These are phyloP conservation scores for Catharanthus roseus DNA, from an alignment of 257 asterid species.

Conservation along the genomic window DNA sequence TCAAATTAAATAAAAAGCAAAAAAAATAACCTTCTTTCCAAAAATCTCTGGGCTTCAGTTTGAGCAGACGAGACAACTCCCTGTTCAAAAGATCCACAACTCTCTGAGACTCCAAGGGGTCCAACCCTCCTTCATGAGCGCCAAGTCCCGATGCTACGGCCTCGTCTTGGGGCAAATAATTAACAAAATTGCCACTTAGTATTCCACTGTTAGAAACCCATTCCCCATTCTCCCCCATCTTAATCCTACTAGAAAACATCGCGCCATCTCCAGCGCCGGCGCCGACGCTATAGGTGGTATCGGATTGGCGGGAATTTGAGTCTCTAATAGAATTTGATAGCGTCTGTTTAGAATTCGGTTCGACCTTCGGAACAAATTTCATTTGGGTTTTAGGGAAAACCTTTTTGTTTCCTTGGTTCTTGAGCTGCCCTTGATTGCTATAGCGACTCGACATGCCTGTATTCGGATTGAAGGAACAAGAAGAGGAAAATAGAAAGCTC, in stretches of 20 bases:
- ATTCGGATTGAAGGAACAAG: background rate
- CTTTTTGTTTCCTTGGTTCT: slow-evolving; percentile 29
- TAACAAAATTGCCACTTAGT: slow-evolving; percentile 50
- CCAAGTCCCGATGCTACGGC: slow-evolving; percentile 90
- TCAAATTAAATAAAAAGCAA: background rate
- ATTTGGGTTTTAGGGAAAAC: slow-evolving; percentile 39
- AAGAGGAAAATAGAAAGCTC: background rate
- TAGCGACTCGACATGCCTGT: slow-evolving; percentile 55
- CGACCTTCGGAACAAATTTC: slow-evolving; percentile 42
- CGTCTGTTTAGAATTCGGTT: slow-evolving; percentile 46
- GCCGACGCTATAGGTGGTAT: slow-evolving; percentile 10
- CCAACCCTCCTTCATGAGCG: slow-evolving; percentile 78
- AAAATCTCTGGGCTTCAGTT: slow-evolving; percentile 67
- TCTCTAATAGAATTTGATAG: slow-evolving; percentile 44
- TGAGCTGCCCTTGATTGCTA: slow-evolving; percentile 17
- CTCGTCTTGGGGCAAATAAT: slow-evolving; percentile 95
- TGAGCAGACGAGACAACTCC: slow-evolving; percentile 73
- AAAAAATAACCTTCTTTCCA: slow-evolving; percentile 71
- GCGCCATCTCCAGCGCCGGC: slow-evolving; percentile 23
- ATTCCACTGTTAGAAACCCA: slow-evolving; percentile 32
- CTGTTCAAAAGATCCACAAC: slow-evolving; percentile 84
- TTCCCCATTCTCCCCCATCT: slow-evolving; percentile 41
- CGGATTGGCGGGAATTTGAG: slow-evolving; percentile 24
- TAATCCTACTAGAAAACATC: slow-evolving; percentile 43
- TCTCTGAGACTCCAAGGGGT: slow-evolving; percentile 81